These are phyloP conservation scores for Pseudocercospora ulei DNA, from an alignment of 2,329 filamentous ascomycete species.

Conservation along the genomic window DNA sequence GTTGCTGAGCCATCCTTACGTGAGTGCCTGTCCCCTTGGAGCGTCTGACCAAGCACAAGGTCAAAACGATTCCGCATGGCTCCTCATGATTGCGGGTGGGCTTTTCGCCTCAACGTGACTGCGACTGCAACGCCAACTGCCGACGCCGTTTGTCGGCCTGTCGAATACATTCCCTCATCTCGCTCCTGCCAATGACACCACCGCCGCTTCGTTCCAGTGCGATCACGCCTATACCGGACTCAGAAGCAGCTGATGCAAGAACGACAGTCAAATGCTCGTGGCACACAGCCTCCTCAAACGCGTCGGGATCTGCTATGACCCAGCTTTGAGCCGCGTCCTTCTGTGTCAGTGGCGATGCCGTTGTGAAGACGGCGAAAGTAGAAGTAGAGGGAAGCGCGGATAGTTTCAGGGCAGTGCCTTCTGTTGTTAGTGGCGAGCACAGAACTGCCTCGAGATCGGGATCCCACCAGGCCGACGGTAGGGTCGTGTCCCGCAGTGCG, in stretches of 20 bases:
- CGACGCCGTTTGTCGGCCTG: constrained; percentile 57
- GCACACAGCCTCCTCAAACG: constrained; percentile 77
- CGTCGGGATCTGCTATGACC: constrained; percentile 80
- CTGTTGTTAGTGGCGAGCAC: constrained; percentile 54
- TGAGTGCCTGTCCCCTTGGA: too few relatives aligned
- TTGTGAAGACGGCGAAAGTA: constrained; percentile 69
- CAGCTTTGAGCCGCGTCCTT: constrained; percentile 43
- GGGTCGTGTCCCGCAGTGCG: constrained; percentile 63
- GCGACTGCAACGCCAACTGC: constrained; percentile 42
- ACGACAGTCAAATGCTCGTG: constrained; percentile 74
- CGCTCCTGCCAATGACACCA: constrained; percentile 53
- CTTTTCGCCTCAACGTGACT: too few relatives aligned
- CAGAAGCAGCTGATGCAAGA: constrained; percentile 47
- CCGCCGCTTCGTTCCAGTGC: constrained; percentile 79
- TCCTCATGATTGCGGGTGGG: too few relatives aligned
- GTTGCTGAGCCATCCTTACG: too few relatives aligned
- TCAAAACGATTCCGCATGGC: too few relatives aligned
- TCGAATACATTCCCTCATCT: constrained; percentile 52
- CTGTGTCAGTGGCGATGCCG: constrained; percentile 44
- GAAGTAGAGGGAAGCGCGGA: constrained; percentile 62
- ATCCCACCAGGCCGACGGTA: constrained; percentile 78
- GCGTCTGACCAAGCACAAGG: too few relatives aligned
- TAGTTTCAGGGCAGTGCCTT: constrained; percentile 51
- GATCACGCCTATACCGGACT: constrained; percentile 48
- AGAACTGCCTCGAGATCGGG: constrained; percentile 67